Evolutionary conservation across 148 eudicot species (phyloP).

Genomic region (Cornus controversa): DNA sequence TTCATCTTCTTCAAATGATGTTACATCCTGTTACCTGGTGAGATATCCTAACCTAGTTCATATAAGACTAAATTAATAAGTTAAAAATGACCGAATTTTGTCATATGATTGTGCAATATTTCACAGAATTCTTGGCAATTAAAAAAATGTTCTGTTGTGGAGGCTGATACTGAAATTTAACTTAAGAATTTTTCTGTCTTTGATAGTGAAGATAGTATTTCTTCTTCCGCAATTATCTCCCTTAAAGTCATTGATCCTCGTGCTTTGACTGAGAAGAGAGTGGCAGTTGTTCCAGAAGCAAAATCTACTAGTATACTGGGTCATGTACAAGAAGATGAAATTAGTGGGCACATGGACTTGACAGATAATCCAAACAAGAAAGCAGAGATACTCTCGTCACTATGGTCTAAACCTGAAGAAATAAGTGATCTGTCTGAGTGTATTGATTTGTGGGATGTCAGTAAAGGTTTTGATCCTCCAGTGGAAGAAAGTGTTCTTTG

Average conservation of each 20-base stretch:
- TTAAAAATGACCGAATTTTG: neutral
- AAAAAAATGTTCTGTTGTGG: conserved; percentile 33
- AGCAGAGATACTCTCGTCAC: conserved; percentile 21
- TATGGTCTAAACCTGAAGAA: conserved; percentile 26
- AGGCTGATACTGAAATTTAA: conserved; percentile 25
- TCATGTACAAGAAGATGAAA: conserved; percentile 21
- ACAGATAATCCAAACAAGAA: neutral
- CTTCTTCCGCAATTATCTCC: conserved; percentile 41
- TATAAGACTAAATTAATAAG: neutral
- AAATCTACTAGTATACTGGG: conserved; percentile 7
- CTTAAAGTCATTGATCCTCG: conserved; percentile 75
- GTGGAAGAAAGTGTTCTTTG: conserved; percentile 71
- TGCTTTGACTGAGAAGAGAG: conserved; percentile 22
- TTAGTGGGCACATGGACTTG: neutral
- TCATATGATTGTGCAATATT: conserved; percentile 33
- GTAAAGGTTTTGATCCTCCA: conserved; percentile 60
- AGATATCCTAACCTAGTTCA: no score
- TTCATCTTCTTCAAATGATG: conserved; percentile 61
- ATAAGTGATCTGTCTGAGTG: conserved; percentile 21
- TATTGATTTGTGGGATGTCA: conserved; percentile 70
- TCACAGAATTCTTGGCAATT: conserved; percentile 28
- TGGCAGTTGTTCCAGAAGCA: conserved; percentile 24
- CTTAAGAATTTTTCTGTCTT: conserved; percentile 27
- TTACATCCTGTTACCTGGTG: no score
- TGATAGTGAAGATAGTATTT: neutral